Percentiles rank a stretch among this genome's conserved stretches.
Evolutionary conservation across 208 protist species (phyloP).

Genomic region (Sergeia podlipaevii): DNA sequence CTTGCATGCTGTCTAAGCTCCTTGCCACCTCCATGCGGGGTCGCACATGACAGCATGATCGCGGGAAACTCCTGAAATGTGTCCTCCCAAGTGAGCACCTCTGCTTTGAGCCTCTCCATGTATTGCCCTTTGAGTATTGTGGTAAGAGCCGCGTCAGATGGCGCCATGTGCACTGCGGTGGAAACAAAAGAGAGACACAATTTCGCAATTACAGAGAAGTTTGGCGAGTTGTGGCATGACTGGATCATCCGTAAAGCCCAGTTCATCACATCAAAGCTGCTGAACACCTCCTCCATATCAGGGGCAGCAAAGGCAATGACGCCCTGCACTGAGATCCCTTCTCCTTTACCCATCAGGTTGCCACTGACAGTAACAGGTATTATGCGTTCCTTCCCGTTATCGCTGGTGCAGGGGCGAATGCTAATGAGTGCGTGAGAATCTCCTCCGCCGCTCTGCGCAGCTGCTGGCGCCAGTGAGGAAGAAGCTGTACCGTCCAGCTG

Average conservation of each 20-base stretch:
- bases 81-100: constrained; percentile 51
- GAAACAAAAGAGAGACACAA: constrained; percentile 66
- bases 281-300: constrained; percentile 30
- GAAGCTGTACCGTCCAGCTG: background rate
- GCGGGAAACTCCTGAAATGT: constrained; percentile 53
- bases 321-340: constrained; percentile 41
- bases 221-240: constrained; percentile 7
- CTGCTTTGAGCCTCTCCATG: constrained; percentile 32
- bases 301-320: constrained; percentile 23
- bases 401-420: background rate
- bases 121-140: constrained; percentile 27
- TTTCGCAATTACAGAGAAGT: constrained; percentile 40
- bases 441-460: background rate
- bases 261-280: constrained; percentile 27
- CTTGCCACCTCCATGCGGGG: constrained; percentile 40
- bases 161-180: constrained; percentile 57
- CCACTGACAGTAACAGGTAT: constrained; percentile 23
- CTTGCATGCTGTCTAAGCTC: constrained; percentile 53
- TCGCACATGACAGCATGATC: constrained; percentile 55
- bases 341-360: constrained; percentile 16
- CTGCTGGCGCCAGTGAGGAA: background rate
- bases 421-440: background rate
- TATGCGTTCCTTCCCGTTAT: background rate
- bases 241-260: constrained; percentile 27
- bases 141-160: constrained; percentile 41